These are phyloP conservation scores for Euptelea pleiosperma DNA, from an alignment of 164 flowering plant species.

Conservation along the genomic window DNA sequence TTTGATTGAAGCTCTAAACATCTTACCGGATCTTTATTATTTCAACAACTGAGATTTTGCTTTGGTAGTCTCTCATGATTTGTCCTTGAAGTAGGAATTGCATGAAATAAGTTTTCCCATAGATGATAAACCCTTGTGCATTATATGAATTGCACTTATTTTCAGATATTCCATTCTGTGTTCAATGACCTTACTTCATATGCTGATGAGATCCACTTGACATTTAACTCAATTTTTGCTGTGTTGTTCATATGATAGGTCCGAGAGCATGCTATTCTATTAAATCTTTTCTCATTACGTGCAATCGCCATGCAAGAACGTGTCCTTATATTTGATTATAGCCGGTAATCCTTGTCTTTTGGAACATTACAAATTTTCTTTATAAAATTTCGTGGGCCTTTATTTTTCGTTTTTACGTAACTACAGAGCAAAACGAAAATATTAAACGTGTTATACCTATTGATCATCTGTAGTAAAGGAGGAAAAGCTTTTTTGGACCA, in stretches of 20 bases:
- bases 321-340: slow-evolving; percentile 80
- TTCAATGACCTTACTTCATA: too few relatives aligned
- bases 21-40: too few relatives aligned
- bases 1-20: too few relatives aligned
- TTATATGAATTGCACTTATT: too few relatives aligned
- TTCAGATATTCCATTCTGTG: too few relatives aligned
- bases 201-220: too few relatives aligned
- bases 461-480: slow-evolving; percentile 49
- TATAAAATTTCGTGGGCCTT: neutral
- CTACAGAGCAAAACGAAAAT: slow-evolving; percentile 1
- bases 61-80: too few relatives aligned
- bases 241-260: slow-evolving; percentile 43
- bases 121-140: too few relatives aligned
- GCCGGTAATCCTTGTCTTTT: slow-evolving; percentile 45
- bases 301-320: slow-evolving; percentile 89
- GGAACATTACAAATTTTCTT: neutral
- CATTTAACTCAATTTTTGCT: too few relatives aligned
- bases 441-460: slow-evolving; percentile 6
- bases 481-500: slow-evolving; percentile 85
- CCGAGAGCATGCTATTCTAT: slow-evolving; percentile 86
- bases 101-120: too few relatives aligned
- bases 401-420: neutral
- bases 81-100: too few relatives aligned
- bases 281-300: slow-evolving; percentile 82
- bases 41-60: too few relatives aligned